Conservation (phyloP, 2,329 filamentous ascomycete genomes). For the Neospermospora avenae region DNA sequence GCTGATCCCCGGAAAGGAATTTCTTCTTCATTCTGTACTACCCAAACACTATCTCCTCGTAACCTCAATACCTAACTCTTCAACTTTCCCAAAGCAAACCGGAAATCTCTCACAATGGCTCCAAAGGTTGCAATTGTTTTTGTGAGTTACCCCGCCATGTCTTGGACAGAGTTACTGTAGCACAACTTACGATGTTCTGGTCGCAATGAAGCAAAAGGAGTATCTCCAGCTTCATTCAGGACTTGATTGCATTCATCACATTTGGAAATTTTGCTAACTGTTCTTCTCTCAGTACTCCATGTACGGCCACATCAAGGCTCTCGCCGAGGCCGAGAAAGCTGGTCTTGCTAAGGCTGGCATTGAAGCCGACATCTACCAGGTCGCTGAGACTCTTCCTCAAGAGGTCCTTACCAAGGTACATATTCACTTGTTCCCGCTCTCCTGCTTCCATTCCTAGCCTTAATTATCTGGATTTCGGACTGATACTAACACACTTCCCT, state of each 20-base stretch:
- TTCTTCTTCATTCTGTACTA: neutral
- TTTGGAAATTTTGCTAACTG: neutral
- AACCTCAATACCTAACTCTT: neutral
- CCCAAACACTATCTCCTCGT: neutral
- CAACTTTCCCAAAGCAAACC: neutral
- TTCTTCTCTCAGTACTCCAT: constrained; percentile 70
- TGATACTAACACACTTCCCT: neutral
- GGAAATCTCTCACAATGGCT: constrained; percentile 56
- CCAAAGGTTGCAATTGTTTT: constrained; percentile 90
- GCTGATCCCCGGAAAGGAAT: neutral
- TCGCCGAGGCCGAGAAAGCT: constrained; percentile 87
- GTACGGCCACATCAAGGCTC: constrained; percentile 82
- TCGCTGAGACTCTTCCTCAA: constrained; percentile 79
- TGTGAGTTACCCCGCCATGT: constrained; percentile 51
- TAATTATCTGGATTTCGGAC: neutral
- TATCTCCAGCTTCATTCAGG: neutral
- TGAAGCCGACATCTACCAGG: constrained; percentile 66
- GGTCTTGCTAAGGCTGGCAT: constrained; percentile 89
- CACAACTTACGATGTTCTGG: neutral
- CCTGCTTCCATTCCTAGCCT: neutral
- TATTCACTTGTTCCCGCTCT: neutral
- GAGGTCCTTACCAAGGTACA: constrained; percentile 70
- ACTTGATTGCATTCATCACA: neutral
- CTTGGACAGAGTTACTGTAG: neutral
- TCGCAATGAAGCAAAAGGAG: neutral